Percentiles rank a stretch among this genome's conserved stretches.
Evolutionary conservation across 305 asterid species (phyloP).

Genomic region (Rubia balearica): DNA sequence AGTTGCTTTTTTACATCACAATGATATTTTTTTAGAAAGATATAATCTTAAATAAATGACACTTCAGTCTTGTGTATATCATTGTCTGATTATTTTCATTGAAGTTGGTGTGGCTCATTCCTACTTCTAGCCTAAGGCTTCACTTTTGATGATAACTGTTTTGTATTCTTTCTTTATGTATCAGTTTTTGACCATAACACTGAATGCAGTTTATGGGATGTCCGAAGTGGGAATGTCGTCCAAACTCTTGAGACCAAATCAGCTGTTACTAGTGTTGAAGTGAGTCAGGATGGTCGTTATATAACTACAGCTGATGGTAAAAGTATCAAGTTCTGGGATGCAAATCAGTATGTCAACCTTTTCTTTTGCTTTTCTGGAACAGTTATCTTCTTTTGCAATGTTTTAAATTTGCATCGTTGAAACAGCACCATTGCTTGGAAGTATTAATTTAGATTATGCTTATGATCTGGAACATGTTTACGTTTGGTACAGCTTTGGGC

Average conservation of each 20-base stretch:
- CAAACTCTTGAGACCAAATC: slow-evolving; percentile 83
- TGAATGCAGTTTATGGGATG: slow-evolving; percentile 79
- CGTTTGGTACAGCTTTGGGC: slow-evolving; percentile 55
- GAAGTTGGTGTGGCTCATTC: neutral
- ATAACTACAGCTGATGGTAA: slow-evolving; percentile 92
- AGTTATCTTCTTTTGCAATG: neutral
- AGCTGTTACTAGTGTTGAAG: slow-evolving; percentile 92
- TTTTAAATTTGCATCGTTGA: neutral
- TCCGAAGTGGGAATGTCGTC: slow-evolving; percentile 78
- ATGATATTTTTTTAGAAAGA: neutral
- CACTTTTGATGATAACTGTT: neutral
- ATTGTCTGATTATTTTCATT: neutral
- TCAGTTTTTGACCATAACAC: neutral
- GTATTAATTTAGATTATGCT: neutral
- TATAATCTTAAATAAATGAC: neutral
- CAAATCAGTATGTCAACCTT: slow-evolving; percentile 63
- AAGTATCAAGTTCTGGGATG: slow-evolving; percentile 92
- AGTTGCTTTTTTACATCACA: neutral
- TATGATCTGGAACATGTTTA: neutral
- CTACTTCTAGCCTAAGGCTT: neutral
- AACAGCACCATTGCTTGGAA: neutral
- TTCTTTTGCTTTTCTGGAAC: neutral
- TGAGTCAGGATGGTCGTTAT: slow-evolving; percentile 88
- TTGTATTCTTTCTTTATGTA: neutral
- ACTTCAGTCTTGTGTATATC: neutral